phyloP scores from a whole-genome alignment of 768 basidiomycete genomes.

The Auricularia sp. region DNA sequence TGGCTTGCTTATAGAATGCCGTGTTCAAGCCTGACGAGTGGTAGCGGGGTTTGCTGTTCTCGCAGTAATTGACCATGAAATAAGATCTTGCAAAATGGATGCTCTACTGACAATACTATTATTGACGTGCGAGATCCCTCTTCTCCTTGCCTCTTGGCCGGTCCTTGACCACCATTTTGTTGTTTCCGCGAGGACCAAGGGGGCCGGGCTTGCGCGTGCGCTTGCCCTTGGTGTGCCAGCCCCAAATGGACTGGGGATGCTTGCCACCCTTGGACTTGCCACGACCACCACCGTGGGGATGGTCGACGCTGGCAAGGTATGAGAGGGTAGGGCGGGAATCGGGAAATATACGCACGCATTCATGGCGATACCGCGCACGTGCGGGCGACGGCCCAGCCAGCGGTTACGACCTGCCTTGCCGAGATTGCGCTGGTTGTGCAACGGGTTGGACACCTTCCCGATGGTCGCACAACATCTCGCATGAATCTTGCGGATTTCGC shows the following conservation, averaged over 20 bases:
- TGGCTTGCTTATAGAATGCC: neutral
- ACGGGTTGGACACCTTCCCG: constrained; percentile 82
- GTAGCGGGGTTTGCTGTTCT: too few relatives aligned
- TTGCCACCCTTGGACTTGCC: constrained; percentile 97
- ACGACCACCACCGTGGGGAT: constrained; percentile 96
- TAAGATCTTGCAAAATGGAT: neutral
- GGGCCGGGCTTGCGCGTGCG: constrained; percentile 89
- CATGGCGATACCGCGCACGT: constrained; percentile 93
- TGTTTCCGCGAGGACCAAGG: constrained; percentile 81
- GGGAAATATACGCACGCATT: constrained; percentile 57
- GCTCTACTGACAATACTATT: neutral
- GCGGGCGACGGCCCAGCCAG: constrained; percentile 79
- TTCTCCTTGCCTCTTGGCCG: constrained; percentile 65
- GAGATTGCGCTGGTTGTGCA: constrained; percentile 74
- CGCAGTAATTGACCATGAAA: neutral
- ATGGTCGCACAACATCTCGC: constrained; percentile 74
- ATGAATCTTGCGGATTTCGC: constrained; percentile 79
- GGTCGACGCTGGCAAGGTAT: constrained; percentile 50
- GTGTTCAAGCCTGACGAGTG: too few relatives aligned
- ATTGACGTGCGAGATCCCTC: constrained; percentile 13
- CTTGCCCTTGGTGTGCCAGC: constrained; percentile 86
- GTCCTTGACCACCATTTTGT: constrained; percentile 82
- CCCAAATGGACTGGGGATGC: constrained; percentile 86
- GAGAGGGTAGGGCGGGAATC: neutral
- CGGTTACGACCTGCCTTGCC: constrained; percentile 88